Conservation (phyloP, 129 eudicot genomes). For the Escallonia rubra region DNA sequence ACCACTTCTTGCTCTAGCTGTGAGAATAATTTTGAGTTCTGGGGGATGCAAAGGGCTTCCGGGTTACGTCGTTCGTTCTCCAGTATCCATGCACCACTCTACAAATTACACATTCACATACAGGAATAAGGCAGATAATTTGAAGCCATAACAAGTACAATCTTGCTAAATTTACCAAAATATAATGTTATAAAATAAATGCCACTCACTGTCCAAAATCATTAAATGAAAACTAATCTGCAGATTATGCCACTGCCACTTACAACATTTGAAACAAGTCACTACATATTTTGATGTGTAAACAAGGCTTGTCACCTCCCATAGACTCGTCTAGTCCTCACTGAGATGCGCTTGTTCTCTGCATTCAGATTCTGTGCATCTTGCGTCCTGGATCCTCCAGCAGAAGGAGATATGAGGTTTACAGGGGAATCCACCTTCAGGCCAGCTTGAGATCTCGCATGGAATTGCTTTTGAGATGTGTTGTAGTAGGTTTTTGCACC, state of each 20-base stretch:
- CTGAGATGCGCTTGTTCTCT: slow-evolving; percentile 40
- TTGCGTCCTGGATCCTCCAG: slow-evolving; percentile 13
- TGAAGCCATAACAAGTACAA: not conserved
- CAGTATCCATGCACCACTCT: not conserved
- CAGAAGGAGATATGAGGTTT: slow-evolving; percentile 5
- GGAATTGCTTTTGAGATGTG: no score
- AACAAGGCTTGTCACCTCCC: slow-evolving; percentile 12
- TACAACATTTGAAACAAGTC: slow-evolving; percentile 4
- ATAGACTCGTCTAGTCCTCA: slow-evolving; percentile 43
- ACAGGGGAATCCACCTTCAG: not conserved
- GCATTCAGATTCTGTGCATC: slow-evolving; percentile 9
- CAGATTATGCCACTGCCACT: slow-evolving; percentile 4
- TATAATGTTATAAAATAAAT: not conserved
- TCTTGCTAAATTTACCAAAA: not conserved
- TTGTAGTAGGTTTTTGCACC: not conserved
- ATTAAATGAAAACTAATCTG: not conserved
- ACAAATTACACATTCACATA: not conserved
- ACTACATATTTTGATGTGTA: not conserved
- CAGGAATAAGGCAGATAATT: not conserved
- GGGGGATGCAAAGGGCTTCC: not conserved
- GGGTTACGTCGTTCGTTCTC: not conserved
- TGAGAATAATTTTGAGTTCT: not conserved
- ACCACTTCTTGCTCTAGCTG: not conserved
- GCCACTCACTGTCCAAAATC: not conserved
- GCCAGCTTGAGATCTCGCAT: no score